These are phyloP conservation scores for Sicyos baderoa DNA, from an alignment of 306 rosid species.

Conservation along the genomic window DNA sequence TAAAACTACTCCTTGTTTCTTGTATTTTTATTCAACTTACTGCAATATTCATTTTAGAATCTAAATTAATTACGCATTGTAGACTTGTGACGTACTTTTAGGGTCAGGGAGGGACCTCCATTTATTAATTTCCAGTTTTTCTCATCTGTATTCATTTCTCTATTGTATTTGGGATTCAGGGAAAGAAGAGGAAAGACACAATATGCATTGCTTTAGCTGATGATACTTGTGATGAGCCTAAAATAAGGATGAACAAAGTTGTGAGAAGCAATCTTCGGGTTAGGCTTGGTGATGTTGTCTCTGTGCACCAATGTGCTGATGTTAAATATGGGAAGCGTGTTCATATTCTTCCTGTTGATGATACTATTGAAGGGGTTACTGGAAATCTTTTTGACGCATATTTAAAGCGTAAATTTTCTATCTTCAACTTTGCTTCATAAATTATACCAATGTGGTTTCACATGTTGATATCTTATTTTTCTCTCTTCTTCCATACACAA, in stretches of 20 bases:
- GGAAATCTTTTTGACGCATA: slow-evolving; percentile 81
- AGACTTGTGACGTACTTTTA: background rate
- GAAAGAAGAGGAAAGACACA: slow-evolving; percentile 83
- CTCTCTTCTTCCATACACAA: too few species aligned
- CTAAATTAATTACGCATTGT: background rate
- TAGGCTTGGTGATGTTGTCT: slow-evolving; percentile 92
- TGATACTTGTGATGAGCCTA: slow-evolving; percentile 77
- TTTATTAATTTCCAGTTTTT: background rate
- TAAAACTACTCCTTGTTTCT: background rate
- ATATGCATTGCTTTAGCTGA: slow-evolving; percentile 91
- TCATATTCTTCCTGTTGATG: slow-evolving; percentile 87
- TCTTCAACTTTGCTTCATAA: background rate
- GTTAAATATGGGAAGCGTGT: slow-evolving; percentile 89
- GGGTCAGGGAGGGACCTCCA: background rate
- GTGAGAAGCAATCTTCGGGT: slow-evolving; percentile 86
- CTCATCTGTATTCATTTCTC: background rate
- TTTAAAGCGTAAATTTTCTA: slow-evolving; percentile 63
- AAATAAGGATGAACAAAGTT: slow-evolving; percentile 92
- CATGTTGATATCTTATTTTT: too few species aligned
- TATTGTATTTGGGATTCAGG: slow-evolving; percentile 37
- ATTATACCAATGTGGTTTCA: background rate
- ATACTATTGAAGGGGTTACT: slow-evolving; percentile 86
- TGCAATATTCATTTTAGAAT: background rate
- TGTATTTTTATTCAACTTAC: background rate
- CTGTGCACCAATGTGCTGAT: slow-evolving; percentile 88